Conservation (phyloP, 2,329 filamentous ascomycete genomes). For the Dactylella cylindrospora region DNA sequence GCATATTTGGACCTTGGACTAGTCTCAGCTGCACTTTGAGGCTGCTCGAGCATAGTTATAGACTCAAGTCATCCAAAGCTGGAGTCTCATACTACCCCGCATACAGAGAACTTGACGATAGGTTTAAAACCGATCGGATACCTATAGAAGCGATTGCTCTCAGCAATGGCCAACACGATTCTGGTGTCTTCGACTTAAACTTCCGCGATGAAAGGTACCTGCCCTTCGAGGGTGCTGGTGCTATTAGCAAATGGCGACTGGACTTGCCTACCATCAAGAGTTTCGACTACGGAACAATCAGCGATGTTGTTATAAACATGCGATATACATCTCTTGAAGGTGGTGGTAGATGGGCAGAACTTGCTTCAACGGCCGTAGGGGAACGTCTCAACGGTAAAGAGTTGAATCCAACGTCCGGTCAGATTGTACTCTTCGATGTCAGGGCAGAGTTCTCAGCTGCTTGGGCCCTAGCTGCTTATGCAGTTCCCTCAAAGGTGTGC, state of each 20-base stretch:
- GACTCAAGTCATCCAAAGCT: slow-evolving; percentile 9
- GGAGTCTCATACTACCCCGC: not conserved
- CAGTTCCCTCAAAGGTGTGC: too few species aligned
- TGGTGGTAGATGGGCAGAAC: too few species aligned
- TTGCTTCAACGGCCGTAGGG: too few species aligned
- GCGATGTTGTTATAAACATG: slow-evolving; percentile 52
- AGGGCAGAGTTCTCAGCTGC: too few species aligned
- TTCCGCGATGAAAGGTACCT: slow-evolving; percentile 50
- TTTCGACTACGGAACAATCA: slow-evolving; percentile 52
- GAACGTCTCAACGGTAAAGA: too few species aligned
- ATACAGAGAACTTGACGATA: not conserved
- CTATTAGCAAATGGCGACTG: slow-evolving; percentile 50
- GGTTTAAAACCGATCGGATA: slow-evolving; percentile 45
- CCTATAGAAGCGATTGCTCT: slow-evolving; percentile 50
- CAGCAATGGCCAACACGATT: slow-evolving; percentile 48
- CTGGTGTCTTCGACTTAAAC: slow-evolving; percentile 51
- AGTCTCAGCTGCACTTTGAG: slow-evolving; percentile 47
- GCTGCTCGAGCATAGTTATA: slow-evolving; percentile 39
- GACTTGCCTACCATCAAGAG: slow-evolving; percentile 46
- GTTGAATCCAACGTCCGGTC: too few species aligned
- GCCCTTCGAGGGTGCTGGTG: slow-evolving; percentile 54
- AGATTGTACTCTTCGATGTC: too few species aligned
- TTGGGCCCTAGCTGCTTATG: too few species aligned
- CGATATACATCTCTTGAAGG: slow-evolving; percentile 51
- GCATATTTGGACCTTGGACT: slow-evolving; percentile 49